Conservation (phyloP, 768 basidiomycete genomes). For the Candolleomyces efflorescens region DNA sequence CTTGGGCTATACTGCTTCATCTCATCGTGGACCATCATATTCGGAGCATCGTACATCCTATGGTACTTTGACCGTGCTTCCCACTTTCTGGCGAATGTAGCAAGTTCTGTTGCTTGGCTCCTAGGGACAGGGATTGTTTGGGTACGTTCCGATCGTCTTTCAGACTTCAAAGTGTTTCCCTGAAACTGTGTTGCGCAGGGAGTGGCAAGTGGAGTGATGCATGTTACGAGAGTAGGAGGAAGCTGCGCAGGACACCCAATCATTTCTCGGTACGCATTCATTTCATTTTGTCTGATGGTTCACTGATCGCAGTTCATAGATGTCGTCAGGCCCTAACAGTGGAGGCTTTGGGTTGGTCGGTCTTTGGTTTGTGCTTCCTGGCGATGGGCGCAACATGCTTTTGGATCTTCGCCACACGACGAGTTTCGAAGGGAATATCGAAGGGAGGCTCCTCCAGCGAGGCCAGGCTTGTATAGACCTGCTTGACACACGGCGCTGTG, state of each 20-base stretch:
- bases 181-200: constrained; percentile 40
- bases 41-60: constrained; percentile 63
- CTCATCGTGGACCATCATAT: constrained; percentile 71
- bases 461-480: constrained; percentile 21
- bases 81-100: constrained; percentile 69
- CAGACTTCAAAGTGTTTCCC: background rate
- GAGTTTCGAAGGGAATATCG: constrained; percentile 10
- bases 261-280: constrained; percentile 44
- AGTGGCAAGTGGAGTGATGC: constrained; percentile 62
- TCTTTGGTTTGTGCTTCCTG: constrained; percentile 57
- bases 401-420: constrained; percentile 27
- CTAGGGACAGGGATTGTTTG: constrained; percentile 60
- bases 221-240: constrained; percentile 55
- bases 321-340: constrained; percentile 73
- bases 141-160: constrained; percentile 36
- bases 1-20: constrained; percentile 60
- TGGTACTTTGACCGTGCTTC: constrained; percentile 66
- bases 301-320: constrained; percentile 24
- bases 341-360: constrained; percentile 73
- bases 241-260: constrained; percentile 50
- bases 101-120: constrained; percentile 75
- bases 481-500: constrained; percentile 4
- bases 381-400: constrained; percentile 52
- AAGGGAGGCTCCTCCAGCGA: constrained; percentile 16
- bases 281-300: constrained; percentile 13